phyloP scores from a whole-genome alignment of 169 alveolate genomes.

The Eimeria praecox region DNA sequence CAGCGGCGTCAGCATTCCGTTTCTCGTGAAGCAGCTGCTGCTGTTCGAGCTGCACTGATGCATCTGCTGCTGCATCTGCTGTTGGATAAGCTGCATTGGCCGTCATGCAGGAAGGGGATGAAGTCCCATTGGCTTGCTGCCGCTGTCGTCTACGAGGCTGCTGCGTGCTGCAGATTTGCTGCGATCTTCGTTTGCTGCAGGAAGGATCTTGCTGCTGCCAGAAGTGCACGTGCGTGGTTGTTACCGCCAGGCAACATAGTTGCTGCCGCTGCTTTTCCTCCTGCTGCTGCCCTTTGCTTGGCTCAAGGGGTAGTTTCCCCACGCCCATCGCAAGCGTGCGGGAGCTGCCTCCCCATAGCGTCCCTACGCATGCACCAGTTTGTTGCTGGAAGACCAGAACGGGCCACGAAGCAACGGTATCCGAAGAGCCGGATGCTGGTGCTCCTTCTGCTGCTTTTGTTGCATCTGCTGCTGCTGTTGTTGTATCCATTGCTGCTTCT shows the following conservation, averaged over 20 bases:
- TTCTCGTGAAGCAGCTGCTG: slow-evolving; percentile 43
- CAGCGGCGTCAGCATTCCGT: not conserved
- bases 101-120: slow-evolving; percentile 34
- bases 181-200: slow-evolving; percentile 5
- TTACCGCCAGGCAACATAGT: slow-evolving; percentile 34
- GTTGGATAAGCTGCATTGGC: slow-evolving; percentile 83
- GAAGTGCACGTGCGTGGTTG: slow-evolving; percentile 11
- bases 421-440: not conserved
- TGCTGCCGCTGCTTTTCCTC: not conserved
- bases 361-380: slow-evolving; percentile 20
- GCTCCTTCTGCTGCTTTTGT: slow-evolving; percentile 20
- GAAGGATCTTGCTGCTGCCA: slow-evolving; percentile 42
- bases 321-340: slow-evolving; percentile 57
- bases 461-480: not conserved
- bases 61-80: slow-evolving; percentile 32
- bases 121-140: not conserved
- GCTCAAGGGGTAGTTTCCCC: not conserved
- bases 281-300: not conserved
- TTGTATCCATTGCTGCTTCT: not conserved
- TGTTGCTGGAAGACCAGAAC: slow-evolving; percentile 44
- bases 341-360: slow-evolving; percentile 43
- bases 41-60: slow-evolving; percentile 8
- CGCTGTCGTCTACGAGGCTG: not conserved
- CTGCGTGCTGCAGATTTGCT: not conserved
- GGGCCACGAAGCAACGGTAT: slow-evolving; percentile 32